Evolutionary conservation across 2,329 filamentous ascomycete species (phyloP), one percentile per base, ranked within the genome.

Genomic region (Ophiosphaerella korrae): DNA sequence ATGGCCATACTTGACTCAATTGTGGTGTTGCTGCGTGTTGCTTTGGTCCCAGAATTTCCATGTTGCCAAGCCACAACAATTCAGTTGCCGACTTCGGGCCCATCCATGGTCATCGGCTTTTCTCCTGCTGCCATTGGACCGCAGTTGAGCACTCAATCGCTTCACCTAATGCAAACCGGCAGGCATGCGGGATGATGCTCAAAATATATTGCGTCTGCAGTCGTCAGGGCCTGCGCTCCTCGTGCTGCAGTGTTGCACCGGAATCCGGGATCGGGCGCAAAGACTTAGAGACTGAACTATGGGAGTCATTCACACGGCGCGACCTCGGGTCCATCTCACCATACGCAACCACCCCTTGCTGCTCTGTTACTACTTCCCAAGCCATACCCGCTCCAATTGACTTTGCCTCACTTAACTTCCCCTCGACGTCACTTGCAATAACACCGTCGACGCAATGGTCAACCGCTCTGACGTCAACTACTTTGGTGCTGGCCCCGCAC

Each of bases 401-500:
- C 24, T 38, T 26, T 42, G 18, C 24, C 8, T 8, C 12, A 7
- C 16, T 21, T 18, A 4, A 13, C 37, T 43, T 26, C 41, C 33
- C 29, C 26, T 37, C 33, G 48, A 29, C 29, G 36, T 33, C 39
- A 16, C 13, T 13, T 26, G 26, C 49, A 37, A 34, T 18, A 21
- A 12, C 26, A 26, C 47, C 23, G 40, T 45, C 52, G 29, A 39
- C 57, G 55, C 48, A 58, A 90, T 93, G 89, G 87, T 88, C 66
- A 78, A 84, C 58, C 82, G 90, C 75, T 80, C 85, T 63, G 87
- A 93, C 58, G 84, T 94, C 71, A 83, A 87, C 60, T 94, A 95
- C 77, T 96, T 96, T 64, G 92, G 92, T 55, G 92, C 93, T 45
- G 93, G 93, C 57, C 93, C 93, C 42, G 92, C 93, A n/a, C 80